Percentiles rank a stretch among this genome's conserved stretches.
Evolutionary conservation across 106 monocot species (phyloP).

Genomic region (Apostasia shenzhenica): DNA sequence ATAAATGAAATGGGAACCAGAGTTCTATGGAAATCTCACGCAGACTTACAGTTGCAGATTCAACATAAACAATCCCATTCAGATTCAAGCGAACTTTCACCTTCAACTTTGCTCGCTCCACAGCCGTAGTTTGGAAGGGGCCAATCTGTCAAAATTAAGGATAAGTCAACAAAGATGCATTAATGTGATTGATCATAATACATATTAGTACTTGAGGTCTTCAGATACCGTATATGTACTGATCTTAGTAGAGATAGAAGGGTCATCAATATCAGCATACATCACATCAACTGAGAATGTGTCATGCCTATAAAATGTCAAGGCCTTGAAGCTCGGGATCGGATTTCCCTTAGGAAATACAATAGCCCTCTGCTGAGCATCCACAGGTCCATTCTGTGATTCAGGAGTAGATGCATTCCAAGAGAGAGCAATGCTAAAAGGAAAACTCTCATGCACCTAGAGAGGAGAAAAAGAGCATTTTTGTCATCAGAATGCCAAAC

Average conservation of each 20-base stretch:
- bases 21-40: background rate
- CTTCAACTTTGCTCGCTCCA: slow-evolving; percentile 71
- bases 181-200: background rate
- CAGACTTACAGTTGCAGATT: slow-evolving; percentile 84
- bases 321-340: slow-evolving; percentile 47
- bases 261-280: slow-evolving; percentile 36
- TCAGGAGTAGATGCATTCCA: slow-evolving; percentile 63
- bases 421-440: slow-evolving; percentile 71
- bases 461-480: background rate
- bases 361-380: slow-evolving; percentile 40
- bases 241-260: slow-evolving; percentile 42
- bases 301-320: slow-evolving; percentile 44
- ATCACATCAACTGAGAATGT: slow-evolving; percentile 62
- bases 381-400: slow-evolving; percentile 27
- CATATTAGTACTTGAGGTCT: background rate
- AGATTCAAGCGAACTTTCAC: slow-evolving; percentile 78
- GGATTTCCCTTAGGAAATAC: slow-evolving; percentile 74
- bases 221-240: slow-evolving; percentile 69
- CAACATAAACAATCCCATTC: slow-evolving; percentile 79
- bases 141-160: slow-evolving; percentile 56
- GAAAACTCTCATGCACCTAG: slow-evolving; percentile 88
- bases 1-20: background rate
- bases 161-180: background rate
- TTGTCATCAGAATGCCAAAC: background rate
- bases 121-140: slow-evolving; percentile 66